phyloP scores from a whole-genome alignment of 768 basidiomycete genomes.

The Piloderma croceum region DNA sequence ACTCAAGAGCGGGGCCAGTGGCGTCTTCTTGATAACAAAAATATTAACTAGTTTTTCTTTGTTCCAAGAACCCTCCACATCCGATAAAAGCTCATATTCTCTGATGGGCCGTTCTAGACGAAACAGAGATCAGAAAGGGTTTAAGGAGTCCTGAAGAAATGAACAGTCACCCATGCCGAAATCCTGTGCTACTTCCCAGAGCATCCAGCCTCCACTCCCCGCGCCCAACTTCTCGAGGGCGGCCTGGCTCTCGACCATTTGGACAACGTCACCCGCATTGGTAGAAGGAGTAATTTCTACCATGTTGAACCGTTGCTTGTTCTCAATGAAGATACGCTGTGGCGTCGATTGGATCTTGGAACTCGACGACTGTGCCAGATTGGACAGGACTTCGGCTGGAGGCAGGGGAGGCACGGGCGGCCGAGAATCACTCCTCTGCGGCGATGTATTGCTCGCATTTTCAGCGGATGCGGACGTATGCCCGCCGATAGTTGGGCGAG shows the following conservation, averaged over 20 bases:
- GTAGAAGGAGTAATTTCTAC: constrained; percentile 67
- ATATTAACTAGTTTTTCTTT: constrained; percentile 74
- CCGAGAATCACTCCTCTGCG: constrained; percentile 5
- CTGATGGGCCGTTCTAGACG: constrained; percentile 80
- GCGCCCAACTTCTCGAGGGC: constrained; percentile 55
- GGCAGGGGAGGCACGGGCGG: constrained; percentile 37
- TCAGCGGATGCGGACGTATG: constrained; percentile 15
- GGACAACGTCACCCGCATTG: constrained; percentile 67
- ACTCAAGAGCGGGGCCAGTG: constrained; percentile 53
- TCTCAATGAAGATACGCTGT: constrained; percentile 73
- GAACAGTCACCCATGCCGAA: constrained; percentile 81
- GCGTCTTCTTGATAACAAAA: constrained; percentile 73
- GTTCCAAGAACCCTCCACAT: constrained; percentile 85
- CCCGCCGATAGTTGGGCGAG: constrained; percentile 12
- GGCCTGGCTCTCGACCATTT: constrained; percentile 59
- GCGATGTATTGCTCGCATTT: constrained; percentile 14
- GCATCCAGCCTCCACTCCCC: constrained; percentile 73
- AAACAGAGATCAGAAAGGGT: constrained; percentile 11
- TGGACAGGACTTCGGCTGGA: constrained; percentile 26
- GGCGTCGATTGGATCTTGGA: constrained; percentile 38
- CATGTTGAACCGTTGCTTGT: constrained; percentile 68
- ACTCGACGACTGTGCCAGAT: constrained; percentile 18
- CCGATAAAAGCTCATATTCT: constrained; percentile 76
- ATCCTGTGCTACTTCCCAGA: constrained; percentile 86
- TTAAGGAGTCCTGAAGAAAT: constrained; percentile 1